Evolutionary conservation across 768 basidiomycete species (phyloP).

Genomic region (Leucosporidium yakuticum): DNA sequence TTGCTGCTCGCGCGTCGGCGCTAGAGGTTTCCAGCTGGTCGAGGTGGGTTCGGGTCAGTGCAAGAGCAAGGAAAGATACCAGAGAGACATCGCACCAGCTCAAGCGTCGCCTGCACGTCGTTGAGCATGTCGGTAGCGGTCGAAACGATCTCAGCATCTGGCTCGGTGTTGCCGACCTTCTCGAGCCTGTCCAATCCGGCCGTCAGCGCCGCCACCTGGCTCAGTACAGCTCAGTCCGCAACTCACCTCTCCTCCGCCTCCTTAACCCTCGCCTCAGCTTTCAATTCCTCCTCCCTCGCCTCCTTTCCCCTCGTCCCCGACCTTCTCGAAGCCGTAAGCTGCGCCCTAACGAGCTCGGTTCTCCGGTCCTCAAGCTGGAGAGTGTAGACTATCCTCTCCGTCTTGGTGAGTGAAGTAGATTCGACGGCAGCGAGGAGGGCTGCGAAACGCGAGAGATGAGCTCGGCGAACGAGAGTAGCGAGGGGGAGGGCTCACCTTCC

Average conservation of each 20-base stretch:
- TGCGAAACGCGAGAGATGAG: slow-evolving; percentile 8
- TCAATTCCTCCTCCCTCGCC: slow-evolving; percentile 30
- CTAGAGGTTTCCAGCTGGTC: slow-evolving; percentile 38
- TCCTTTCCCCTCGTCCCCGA: slow-evolving; percentile 57
- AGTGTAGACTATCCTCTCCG: slow-evolving; percentile 25
- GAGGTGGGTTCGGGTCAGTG: neutral
- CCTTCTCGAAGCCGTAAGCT: slow-evolving; percentile 52
- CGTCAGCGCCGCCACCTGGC: too few relatives aligned
- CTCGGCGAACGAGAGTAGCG: neutral
- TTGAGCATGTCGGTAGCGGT: slow-evolving; percentile 22
- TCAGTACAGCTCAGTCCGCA: too few relatives aligned
- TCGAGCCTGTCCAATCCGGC: neutral
- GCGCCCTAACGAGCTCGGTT: slow-evolving; percentile 42
- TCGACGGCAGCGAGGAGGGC: slow-evolving; percentile 39
- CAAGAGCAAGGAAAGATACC: too few relatives aligned
- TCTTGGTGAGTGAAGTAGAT: slow-evolving; percentile 18
- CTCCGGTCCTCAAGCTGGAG: slow-evolving; percentile 35
- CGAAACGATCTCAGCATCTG: slow-evolving; percentile 7
- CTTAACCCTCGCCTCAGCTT: slow-evolving; percentile 14
- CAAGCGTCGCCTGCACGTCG: slow-evolving; percentile 34
- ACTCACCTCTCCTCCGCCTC: slow-evolving; percentile 18
- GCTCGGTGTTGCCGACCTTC: slow-evolving; percentile 3
- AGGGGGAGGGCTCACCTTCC: slow-evolving; percentile 32
- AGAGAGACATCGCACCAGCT: neutral
- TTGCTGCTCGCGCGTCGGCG: slow-evolving; percentile 47